Conservation (phyloP, 352 stramenopile species). For the Pythium myriotylum region DNA sequence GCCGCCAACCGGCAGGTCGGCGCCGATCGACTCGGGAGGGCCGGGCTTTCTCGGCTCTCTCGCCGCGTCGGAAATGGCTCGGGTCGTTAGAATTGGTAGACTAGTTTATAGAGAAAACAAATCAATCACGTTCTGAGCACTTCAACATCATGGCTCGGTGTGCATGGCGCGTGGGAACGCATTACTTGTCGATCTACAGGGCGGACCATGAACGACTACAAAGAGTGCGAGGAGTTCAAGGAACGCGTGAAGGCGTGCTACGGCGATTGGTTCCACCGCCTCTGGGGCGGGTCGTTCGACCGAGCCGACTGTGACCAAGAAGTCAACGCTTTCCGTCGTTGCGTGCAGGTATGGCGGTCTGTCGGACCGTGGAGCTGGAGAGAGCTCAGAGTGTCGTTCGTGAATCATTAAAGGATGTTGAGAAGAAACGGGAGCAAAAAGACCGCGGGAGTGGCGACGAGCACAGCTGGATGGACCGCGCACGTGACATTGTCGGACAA, state of each 20-base stretch:
- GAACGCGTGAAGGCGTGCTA: constrained; percentile 83
- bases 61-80: no score
- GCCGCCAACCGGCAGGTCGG: not conserved
- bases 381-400: not conserved
- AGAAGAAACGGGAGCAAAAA: constrained; percentile 38
- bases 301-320: constrained; percentile 68
- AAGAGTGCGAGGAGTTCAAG: constrained; percentile 78
- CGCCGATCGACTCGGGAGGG: not conserved
- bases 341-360: constrained; percentile 50
- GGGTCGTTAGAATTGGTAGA: no score
- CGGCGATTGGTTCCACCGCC: constrained; percentile 78
- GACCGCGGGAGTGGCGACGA: constrained; percentile 29
- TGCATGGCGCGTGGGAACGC: not conserved
- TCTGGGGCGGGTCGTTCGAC: constrained; percentile 71
- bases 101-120: no score
- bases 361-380: not conserved
- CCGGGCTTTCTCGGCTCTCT: not conserved
- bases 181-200: constrained; percentile 10
- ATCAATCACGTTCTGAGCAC: not conserved
- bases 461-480: constrained; percentile 60
- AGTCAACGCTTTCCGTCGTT: constrained; percentile 70
- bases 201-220: constrained; percentile 37
- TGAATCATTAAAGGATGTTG: constrained; percentile 63
- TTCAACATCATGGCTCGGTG: not conserved
- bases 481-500: constrained; percentile 16